Base-by-base conservation (phyloP, 2,329 filamentous ascomycete genomes). In the Epichloe bromicola region DNA sequence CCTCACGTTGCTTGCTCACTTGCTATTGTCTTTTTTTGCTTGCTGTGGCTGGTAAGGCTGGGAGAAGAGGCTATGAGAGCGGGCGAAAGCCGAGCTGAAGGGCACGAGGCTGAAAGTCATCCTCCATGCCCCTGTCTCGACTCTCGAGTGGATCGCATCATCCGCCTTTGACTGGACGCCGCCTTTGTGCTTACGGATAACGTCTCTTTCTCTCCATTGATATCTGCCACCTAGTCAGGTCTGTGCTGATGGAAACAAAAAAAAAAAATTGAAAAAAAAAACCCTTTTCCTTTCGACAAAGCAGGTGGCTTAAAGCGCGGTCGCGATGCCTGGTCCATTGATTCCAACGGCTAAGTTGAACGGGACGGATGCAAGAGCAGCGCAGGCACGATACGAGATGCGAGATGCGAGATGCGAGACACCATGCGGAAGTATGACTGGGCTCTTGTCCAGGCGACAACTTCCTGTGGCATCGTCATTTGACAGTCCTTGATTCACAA, bases 91-190 rank as follows among this genome's bases (percentile, higher is more conserved):
- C 10, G n/a, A 36, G 23, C 5, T 34, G 23, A 14, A 20, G 49
- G 46, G 44, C 49, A 51, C 43, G 49, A 41, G 49, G 49, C 36
- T 47, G 43, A 49, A 19, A 23, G 26, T 36, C 44, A 44, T 43
- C 40, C 44, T 34, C 14, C 38, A n/a, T 33, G 44, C 37, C 44
- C 38, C 49, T 30, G 30, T 30, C 3, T 30, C 30, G 30, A 30
- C 30, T 30, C 30, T 30, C 30, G 30, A 30, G 30, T 30, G 30
- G 39, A 41, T 26, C 43, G 26, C 26, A 48, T 51, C 44, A 47
- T 36, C 19, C 20, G 38, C 23, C 44, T 47, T 51, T 51, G 41
- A 30, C 41, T 7, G 42, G 48, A 46, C 20, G 42, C 48, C 48
- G 42, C 48, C 48, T 50, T 46, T 50, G 41, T 46, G 30, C 30